Base-by-base conservation (phyloP, 2,329 filamentous ascomycete species). In the Bipolaris oryzae region DNA sequence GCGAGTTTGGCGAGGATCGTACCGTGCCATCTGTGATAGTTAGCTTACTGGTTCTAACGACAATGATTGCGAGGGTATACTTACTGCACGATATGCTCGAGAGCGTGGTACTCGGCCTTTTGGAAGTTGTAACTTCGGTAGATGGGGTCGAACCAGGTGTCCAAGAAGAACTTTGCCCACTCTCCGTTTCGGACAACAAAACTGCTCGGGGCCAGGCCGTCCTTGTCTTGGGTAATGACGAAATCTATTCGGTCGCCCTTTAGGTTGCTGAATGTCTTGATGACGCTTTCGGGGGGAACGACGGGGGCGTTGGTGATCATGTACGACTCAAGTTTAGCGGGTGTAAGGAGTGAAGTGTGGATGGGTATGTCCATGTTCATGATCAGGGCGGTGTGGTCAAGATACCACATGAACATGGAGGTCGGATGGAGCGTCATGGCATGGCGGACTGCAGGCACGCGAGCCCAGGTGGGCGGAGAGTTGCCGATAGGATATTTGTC, bases 71-170 rank as follows among this genome's bases (percentile, higher is more conserved):
- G 15, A 15, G 35, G 41, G 56, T 13, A 34, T 28, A 76, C 77
- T 42, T 63, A 79, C 76, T 83, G 80, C 57, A 83, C 80, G 46
- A 83, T 79, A 61, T 83, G 81, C 66, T 82, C 95, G 80, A 99
- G 78, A 48, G 94, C 93, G 80, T 99, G 94, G 21, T 84, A 86
- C 77, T 99, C 95, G 0, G 92, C 93, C 75, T 96, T 97, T 72
- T 96, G 91, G 72, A 99, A 99, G 73, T 96, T 96, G 79, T 99
- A 99, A 65, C 84, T 90, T 62, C 94, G 85, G 78, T 96, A 99
- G 41, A 98, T 80, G 45, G 95, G 95, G 74, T 98, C 92, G 72
- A 95, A 96, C 95, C 95, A 99, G 1, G 91, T 89, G 74, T 99
- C 95, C 16, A 98, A 78, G 72, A 99, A 91, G 80, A 90, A 99